Evolutionary conservation across 345 rosid species (phyloP).

Genomic region (Pugionium dolabratum): DNA sequence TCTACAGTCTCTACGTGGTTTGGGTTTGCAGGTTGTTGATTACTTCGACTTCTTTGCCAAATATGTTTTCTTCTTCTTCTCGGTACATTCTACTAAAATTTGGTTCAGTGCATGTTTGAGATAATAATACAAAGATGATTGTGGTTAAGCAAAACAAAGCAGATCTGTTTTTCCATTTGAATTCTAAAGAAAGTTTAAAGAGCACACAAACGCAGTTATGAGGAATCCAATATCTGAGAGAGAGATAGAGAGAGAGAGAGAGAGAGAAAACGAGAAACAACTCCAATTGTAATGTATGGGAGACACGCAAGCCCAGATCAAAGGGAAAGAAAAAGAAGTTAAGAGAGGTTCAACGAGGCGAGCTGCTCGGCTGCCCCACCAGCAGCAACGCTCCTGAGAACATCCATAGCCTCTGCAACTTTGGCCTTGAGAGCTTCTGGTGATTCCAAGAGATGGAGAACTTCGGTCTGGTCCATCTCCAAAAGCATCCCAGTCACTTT

Average conservation of each 20-base stretch:
- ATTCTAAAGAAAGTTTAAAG: background rate
- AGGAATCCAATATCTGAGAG: conserved; percentile 23
- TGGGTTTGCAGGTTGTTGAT: no score
- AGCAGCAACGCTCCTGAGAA: conserved; percentile 73
- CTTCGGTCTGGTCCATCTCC: conserved; percentile 98
- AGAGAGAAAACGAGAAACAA: conserved; percentile 23
- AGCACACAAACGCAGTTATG: conserved; percentile 20
- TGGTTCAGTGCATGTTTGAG: background rate
- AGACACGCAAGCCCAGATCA: conserved; percentile 1
- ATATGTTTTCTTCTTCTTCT: no score
- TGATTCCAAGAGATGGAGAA: conserved; percentile 88
- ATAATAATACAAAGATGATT: background rate
- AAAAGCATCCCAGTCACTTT: conserved; percentile 97
- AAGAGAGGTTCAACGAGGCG: conserved; percentile 63
- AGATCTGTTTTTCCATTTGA: conserved; percentile 5
- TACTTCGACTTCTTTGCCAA: no score
- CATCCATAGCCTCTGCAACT: conserved; percentile 96
- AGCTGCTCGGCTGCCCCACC: conserved; percentile 75
- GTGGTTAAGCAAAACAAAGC: background rate
- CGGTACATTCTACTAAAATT: no score
- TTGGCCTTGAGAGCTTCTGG: conserved; percentile 90
- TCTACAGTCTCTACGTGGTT: no score
- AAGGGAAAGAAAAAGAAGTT: conserved; percentile 2
- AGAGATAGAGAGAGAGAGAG: no score
- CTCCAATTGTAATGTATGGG: conserved; percentile 15